Evolutionary conservation across 345 rosid species (phyloP).

Genomic region (Salix brachista): DNA sequence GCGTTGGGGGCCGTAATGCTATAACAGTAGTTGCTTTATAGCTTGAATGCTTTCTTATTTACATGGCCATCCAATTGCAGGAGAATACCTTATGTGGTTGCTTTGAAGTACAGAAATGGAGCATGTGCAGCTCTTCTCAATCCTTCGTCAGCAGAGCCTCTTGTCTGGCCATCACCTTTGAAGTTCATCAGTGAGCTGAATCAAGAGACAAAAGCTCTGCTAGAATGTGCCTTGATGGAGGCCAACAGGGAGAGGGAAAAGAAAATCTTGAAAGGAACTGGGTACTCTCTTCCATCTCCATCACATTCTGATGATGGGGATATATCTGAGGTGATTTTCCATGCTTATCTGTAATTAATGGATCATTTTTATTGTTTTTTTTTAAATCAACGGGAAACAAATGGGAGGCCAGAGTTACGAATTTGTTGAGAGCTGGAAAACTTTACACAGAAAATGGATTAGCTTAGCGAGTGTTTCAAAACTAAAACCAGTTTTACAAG

Average conservation of each 20-base stretch:
- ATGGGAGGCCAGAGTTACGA: background rate
- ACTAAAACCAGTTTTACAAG: background rate
- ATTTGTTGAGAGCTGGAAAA: background rate
- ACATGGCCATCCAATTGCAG: constrained; percentile 33
- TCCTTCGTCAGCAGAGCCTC: constrained; percentile 91
- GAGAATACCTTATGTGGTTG: constrained; percentile 85
- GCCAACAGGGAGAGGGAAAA: constrained; percentile 86
- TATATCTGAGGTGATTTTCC: constrained; percentile 68
- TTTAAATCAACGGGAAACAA: background rate
- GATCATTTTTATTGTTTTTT: background rate
- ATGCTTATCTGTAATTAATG: too few relatives aligned
- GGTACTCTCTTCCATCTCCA: constrained; percentile 57
- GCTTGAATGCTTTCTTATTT: background rate
- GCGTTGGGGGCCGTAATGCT: background rate
- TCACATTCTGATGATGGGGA: constrained; percentile 52
- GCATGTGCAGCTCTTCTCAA: constrained; percentile 87
- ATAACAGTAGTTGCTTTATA: background rate
- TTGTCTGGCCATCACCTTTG: constrained; percentile 96
- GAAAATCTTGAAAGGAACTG: constrained; percentile 66
- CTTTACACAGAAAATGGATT: background rate
- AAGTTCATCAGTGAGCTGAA: constrained; percentile 93
- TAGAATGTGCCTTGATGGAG: constrained; percentile 84
- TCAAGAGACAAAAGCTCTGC: constrained; percentile 69
- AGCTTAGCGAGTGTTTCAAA: background rate
- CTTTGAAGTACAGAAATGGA: constrained; percentile 68